phyloP scores from a whole-genome alignment of 768 basidiomycete genomes.

The Termitomyces sp. region DNA sequence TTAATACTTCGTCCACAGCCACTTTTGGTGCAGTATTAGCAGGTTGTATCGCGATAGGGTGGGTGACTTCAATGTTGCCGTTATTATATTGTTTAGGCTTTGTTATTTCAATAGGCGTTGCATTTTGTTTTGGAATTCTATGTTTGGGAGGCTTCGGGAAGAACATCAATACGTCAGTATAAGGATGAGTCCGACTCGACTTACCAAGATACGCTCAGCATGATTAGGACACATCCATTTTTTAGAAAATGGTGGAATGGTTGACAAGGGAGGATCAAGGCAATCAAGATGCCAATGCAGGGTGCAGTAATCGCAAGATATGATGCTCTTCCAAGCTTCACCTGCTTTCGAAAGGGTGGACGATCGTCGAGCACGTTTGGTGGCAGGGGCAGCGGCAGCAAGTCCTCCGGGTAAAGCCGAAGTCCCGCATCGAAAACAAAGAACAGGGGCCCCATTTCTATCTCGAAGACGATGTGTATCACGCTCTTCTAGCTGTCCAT shows the following conservation, averaged over 20 bases:
- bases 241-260: slow-evolving; percentile 81
- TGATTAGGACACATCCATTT: slow-evolving; percentile 99
- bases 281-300: slow-evolving; percentile 98
- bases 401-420: slow-evolving; percentile 65
- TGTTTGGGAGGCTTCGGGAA: slow-evolving; percentile 65
- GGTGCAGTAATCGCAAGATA: slow-evolving; percentile 94
- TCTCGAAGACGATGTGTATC: slow-evolving; percentile 87
- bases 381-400: slow-evolving; percentile 47
- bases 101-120: slow-evolving; percentile 69
- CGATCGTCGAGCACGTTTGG: slow-evolving; percentile 52
- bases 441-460: slow-evolving; percentile 74
- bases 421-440: slow-evolving; percentile 87
- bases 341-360: slow-evolving; percentile 33
- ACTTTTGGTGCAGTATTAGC: slow-evolving; percentile 39
- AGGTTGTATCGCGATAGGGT: slow-evolving; percentile 50
- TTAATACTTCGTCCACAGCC: slow-evolving; percentile 76
- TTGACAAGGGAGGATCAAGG: slow-evolving; percentile 82
- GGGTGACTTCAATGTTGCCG: slow-evolving; percentile 86
- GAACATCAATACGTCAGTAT: slow-evolving; percentile 6
- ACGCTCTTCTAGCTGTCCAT: slow-evolving; percentile 86
- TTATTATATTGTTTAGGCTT: slow-evolving; percentile 78
- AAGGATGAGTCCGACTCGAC: slow-evolving; percentile 25
- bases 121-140: slow-evolving; percentile 71
- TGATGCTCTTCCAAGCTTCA: slow-evolving; percentile 68
- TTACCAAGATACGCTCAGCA: slow-evolving; percentile 78